phyloP scores from a whole-genome alignment of 2,329 filamentous ascomycete species.

The Alternaria solani region DNA sequence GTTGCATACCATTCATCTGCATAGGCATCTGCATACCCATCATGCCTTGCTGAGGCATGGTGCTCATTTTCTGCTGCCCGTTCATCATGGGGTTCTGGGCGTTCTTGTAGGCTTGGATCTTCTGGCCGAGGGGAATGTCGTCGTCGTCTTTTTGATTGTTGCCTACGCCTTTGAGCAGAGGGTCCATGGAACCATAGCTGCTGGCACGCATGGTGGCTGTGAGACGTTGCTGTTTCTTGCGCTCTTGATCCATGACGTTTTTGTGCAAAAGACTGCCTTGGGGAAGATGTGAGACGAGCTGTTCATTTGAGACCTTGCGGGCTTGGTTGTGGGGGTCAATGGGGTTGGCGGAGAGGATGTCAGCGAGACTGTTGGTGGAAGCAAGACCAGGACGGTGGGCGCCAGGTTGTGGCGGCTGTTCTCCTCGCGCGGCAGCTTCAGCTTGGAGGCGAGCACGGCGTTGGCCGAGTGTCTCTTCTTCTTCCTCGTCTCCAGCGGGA shows the following conservation, averaged over 20 bases:
- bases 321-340: conserved; percentile 45
- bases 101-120: conserved; percentile 50
- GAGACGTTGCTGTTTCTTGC: conserved; percentile 46
- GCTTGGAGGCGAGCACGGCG: conserved; percentile 76
- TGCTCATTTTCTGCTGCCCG: conserved; percentile 23
- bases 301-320: conserved; percentile 48
- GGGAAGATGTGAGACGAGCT: conserved; percentile 44
- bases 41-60: conserved; percentile 23
- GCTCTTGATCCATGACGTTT: conserved; percentile 49
- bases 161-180: conserved; percentile 34
- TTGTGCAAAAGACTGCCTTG: conserved; percentile 54
- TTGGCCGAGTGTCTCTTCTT: conserved; percentile 82
- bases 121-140: conserved; percentile 41
- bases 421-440: conserved; percentile 65
- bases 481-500: conserved; percentile 49
- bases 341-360: conserved; percentile 67
- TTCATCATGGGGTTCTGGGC: conserved; percentile 32
- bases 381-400: conserved; percentile 47
- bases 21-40: conserved; percentile 26
- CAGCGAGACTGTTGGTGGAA: conserved; percentile 65
- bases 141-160: conserved; percentile 39
- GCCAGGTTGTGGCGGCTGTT: conserved; percentile 24
- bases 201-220: conserved; percentile 45
- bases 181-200: conserved; percentile 40
- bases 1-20: conserved; percentile 5